Evolutionary conservation across 2,329 filamentous ascomycete genomes (phyloP).

Genomic region (Ceratocystis cubensis): DNA sequence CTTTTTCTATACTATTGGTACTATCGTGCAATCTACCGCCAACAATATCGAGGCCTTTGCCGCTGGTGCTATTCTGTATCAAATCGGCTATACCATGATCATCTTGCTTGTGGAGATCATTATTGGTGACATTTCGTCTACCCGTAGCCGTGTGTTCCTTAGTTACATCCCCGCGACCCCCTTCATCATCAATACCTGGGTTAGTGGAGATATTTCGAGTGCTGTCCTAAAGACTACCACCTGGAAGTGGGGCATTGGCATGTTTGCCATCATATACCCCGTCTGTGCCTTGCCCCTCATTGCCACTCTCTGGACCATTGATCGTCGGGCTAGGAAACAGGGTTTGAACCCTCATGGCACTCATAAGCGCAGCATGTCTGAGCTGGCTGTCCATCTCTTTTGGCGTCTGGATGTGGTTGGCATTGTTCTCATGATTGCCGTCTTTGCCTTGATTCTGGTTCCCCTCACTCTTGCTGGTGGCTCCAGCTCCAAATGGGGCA

Average conservation of each 20-base stretch:
- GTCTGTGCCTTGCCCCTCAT: slow-evolving; percentile 46
- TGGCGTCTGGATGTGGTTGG: slow-evolving; percentile 37
- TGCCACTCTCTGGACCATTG: slow-evolving; percentile 38
- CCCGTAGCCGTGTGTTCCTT: slow-evolving; percentile 50
- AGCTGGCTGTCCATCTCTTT: slow-evolving; percentile 29
- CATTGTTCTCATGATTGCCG: slow-evolving; percentile 35
- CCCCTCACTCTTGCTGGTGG: slow-evolving; percentile 37
- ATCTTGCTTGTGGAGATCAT: slow-evolving; percentile 52
- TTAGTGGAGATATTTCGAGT: slow-evolving; percentile 43
- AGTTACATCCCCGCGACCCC: slow-evolving; percentile 49
- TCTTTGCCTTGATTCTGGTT: slow-evolving; percentile 36
- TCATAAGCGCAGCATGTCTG: slow-evolving; percentile 25
- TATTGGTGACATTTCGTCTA: slow-evolving; percentile 51
- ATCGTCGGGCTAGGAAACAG: slow-evolving; percentile 39
- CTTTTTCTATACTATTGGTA: slow-evolving; percentile 47
- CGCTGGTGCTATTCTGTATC: slow-evolving; percentile 48
- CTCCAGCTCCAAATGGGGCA: slow-evolving; percentile 30
- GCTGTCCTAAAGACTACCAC: slow-evolving; percentile 37
- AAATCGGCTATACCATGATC: slow-evolving; percentile 50
- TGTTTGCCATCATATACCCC: slow-evolving; percentile 53
- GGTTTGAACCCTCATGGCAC: slow-evolving; percentile 34
- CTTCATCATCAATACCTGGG: slow-evolving; percentile 54
- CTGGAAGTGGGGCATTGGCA: slow-evolving; percentile 53
- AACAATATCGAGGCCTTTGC: slow-evolving; percentile 39
- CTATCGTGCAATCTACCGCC: slow-evolving; percentile 43